phyloP scores from a whole-genome alignment of 352 stramenopile species.

The Phytophthora brassicae region DNA sequence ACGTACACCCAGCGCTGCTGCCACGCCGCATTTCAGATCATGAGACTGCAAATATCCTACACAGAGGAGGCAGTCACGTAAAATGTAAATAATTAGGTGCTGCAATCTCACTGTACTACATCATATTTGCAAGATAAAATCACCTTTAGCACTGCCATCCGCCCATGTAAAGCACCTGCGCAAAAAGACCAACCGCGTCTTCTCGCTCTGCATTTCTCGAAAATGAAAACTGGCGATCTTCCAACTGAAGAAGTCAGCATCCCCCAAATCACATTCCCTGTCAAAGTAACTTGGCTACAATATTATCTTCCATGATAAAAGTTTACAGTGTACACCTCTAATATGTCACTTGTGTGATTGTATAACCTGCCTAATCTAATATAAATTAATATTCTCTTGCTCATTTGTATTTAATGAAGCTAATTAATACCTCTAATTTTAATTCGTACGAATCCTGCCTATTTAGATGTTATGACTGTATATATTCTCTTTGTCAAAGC shows the following conservation, averaged over 20 bases:
- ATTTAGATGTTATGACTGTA: too few species aligned
- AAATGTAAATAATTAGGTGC: too few species aligned
- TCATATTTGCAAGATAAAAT: too few species aligned
- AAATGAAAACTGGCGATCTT: constrained; percentile 15
- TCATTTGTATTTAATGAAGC: too few species aligned
- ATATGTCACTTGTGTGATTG: too few species aligned
- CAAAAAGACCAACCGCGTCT: constrained; percentile 31
- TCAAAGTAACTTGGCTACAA: neutral
- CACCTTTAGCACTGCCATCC: constrained; percentile 37
- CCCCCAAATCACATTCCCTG: neutral
- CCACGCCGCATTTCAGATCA: constrained; percentile 74
- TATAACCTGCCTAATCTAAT: too few species aligned
- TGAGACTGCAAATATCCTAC: constrained; percentile 42
- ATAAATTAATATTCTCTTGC: too few species aligned
- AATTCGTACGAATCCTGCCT: too few species aligned
- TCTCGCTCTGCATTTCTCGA: constrained; percentile 21
- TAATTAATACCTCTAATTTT: too few species aligned
- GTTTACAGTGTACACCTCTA: too few species aligned
- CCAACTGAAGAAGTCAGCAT: neutral
- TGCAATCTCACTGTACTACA: neutral
- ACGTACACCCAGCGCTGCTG: constrained; percentile 58
- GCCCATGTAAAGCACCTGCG: constrained; percentile 51
- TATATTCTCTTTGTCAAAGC: too few species aligned
- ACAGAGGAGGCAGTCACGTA: neutral
- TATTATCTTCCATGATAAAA: too few species aligned